These are phyloP conservation scores for Umbelopsis isabellina DNA, from an alignment of 192 early-diverging fungal genomes.

Conservation along the genomic window DNA sequence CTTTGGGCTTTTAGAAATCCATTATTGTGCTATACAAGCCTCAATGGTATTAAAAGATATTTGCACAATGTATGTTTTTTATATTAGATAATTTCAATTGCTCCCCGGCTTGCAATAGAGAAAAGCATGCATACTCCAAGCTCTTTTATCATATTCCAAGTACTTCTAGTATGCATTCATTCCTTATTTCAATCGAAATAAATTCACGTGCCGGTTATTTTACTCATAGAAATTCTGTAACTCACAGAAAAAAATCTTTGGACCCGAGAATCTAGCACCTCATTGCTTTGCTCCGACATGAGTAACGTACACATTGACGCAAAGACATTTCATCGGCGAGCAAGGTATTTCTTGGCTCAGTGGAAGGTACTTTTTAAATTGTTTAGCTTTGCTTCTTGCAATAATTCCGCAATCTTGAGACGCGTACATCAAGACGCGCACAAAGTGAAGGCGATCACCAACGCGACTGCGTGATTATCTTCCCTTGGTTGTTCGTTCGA, in stretches of 20 bases:
- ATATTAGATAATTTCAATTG: too few relatives aligned
- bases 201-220: neutral
- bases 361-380: constrained; percentile 46
- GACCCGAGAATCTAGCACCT: neutral
- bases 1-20: too few relatives aligned
- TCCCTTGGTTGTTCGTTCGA: neutral
- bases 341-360: constrained; percentile 33
- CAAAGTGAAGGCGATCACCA: neutral
- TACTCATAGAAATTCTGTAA: constrained; percentile 7
- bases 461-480: constrained; percentile 5
- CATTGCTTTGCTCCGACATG: constrained; percentile 21
- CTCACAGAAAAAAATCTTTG: constrained; percentile 3
- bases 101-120: too few relatives aligned
- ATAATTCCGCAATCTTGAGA: neutral
- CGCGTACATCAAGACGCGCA: neutral
- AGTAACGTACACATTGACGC: constrained; percentile 40
- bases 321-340: constrained; percentile 51
- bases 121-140: too few relatives aligned
- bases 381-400: neutral
- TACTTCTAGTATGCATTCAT: too few relatives aligned
- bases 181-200: too few relatives aligned
- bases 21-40: too few relatives aligned
- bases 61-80: too few relatives aligned
- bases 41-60: too few relatives aligned
- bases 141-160: neutral